Evolutionary conservation across 768 basidiomycete species (phyloP), one percentile per base, ranked within the genome.

Genomic region (Suillus subaureus): DNA sequence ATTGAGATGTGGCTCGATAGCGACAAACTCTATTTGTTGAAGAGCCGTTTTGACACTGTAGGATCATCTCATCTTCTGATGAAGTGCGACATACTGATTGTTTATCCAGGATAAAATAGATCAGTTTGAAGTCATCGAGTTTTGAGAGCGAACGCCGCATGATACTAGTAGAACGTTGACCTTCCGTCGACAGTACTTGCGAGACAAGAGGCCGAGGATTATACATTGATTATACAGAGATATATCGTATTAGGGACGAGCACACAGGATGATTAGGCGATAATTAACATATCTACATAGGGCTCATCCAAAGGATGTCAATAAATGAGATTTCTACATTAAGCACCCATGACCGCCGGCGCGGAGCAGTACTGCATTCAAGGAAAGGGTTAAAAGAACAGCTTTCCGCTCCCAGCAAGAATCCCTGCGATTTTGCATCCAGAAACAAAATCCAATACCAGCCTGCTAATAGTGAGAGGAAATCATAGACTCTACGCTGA

Each of bases 291-390:
- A 9, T 21, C 21, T 45, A 45, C 21, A 2, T 21, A 11, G 43
- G 43, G 40, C 6, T 16, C 40, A 16, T 15, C 40, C 15, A 40
- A 40, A 40, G 33, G 6, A 6, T 31, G 6, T 18, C 16, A 9
- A 43, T 21, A 21, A n/a, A 13, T 23, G 23, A 6, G n/a, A 5
- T 47, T 47, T 23, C n/a, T 47, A 23, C n/a, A n/a, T 69, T 72
- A 26, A 49, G 11, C 11, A 23, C 45, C 3, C 15, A 16, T 4
- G 45, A 45, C 21, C 16, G 1, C 45, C 9, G 21, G 45, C 45
- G 9, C 26, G 5, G 45, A 13, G 45, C 45, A 47, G 45, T n/a
- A n/a, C 11, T n/a, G 45, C 4, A 11, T n/a, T n/a, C 21, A 45
- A 11, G n/a, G 45, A 45, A 45, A n/a, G 18, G 7, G 11, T n/a